Evolutionary conservation across 2,329 filamentous ascomycete genomes (phyloP), one percentile per base, ranked within the genome.

Genomic region (Exserohilum rostratum): DNA sequence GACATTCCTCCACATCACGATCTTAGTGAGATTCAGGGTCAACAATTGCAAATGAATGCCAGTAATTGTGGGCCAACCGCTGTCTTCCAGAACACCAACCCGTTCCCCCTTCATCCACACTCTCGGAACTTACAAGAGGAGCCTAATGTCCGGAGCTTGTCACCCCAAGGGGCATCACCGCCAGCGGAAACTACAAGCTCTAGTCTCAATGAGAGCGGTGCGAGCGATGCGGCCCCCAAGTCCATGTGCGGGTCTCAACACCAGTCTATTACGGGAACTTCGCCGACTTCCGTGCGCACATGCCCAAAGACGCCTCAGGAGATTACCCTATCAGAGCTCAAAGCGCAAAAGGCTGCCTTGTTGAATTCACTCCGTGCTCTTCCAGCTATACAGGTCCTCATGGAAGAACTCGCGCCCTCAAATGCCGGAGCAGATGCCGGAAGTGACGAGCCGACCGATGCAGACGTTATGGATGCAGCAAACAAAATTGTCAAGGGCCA

Each of bases 401-500:
- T 73, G n/a, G 62, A 67, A 61, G 42, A 75, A 58, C 43, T 64
- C 51, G 43, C 66, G 35, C 35, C 66, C 61, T 60, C 67, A 52
- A 53, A 66, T 40, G 34, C 45, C 20, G 57, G 57, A 3, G 47
- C 45, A 18, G 46, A 51, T 6, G 47, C 57, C 15, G 44, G 53
- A 5, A 47, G 56, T 44, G 63, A 62, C 53, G 75, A 65, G 37
- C 62, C 67, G 30, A 69, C 68, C 11, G 65, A 72, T 3, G 57
- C 54, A n/a, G 68, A 72, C 7, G 54, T 76, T 4, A 69, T 77
- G 57, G 72, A 61, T 12, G 77, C 79, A 10, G 79, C 84, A 0
- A 77, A 82, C 35, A 73, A 76, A 17, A 83, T 84, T 9, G 84
- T 88, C 46, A 82, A 85, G 49, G 76, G 77, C 29, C 87, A 90